Conservation (phyloP, 139 green algal genomes). For the Haematococcus lacustris region DNA sequence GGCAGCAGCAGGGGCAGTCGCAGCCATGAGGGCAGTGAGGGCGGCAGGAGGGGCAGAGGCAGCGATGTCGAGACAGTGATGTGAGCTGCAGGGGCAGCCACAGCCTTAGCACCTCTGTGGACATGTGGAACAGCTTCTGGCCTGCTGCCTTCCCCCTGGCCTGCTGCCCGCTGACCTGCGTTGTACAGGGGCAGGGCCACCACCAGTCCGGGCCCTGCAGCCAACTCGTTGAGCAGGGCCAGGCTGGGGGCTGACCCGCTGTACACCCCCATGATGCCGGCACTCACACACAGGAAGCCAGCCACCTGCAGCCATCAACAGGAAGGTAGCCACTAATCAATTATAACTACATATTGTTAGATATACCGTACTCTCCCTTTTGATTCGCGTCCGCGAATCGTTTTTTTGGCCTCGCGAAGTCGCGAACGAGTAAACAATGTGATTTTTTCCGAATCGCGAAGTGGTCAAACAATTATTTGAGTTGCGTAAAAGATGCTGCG, state of each 20-base stretch:
- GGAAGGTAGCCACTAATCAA: no score
- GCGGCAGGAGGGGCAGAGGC: not conserved
- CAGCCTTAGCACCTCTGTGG: not conserved
- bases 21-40: no score
- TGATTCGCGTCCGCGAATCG: no score
- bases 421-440: no score
- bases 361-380: no score
- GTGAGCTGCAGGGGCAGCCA: not conserved
- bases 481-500: no score
- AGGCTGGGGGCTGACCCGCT: not conserved
- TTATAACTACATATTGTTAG: no score
- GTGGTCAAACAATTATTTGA: no score
- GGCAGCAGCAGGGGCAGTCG: no score
- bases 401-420: no score
- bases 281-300: not conserved
- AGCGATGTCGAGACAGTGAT: not conserved
- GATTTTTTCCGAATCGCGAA: no score
- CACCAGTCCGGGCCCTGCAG: slow-evolving; percentile 18
- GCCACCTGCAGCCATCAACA: not conserved
- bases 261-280: not conserved
- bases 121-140: not conserved
- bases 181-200: slow-evolving; percentile 26
- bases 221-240: slow-evolving; percentile 15
- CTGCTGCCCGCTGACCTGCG: not conserved
- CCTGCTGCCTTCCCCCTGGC: not conserved